Base-by-base conservation (phyloP, 306 rosid genomes). In the Hippophae tibetana region DNA sequence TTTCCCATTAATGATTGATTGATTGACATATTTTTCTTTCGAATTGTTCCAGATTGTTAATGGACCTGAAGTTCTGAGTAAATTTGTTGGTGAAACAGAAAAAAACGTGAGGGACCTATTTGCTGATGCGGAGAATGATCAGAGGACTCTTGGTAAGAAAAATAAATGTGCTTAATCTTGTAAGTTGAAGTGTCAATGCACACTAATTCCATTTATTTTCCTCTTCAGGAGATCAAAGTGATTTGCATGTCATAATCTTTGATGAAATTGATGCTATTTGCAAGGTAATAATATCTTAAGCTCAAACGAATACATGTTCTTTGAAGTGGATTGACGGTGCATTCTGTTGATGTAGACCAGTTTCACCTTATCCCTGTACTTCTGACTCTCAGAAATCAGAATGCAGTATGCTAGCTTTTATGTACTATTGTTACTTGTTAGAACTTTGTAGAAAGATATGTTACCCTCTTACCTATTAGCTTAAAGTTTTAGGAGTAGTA, bases 231-330 rank as follows among this genome's bases (percentile, higher is more conserved):
- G 99, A 92, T 60, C 82, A 88, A 70, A 92, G 99, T 62, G 99
- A 92, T 23, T 79, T 92, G 84, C 99, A 92, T 86, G 96, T 92
- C 69, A 88, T 92, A 67, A 92, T 92, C 71, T 92, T 92, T 75
- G 99, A 88, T 64, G 99, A 92, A 79, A 92, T 92, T 57, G 99
- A 92, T 79, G 99, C 99, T 64, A 92, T 92, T 65, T 92, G 99
- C 69, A 92, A 92, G 95, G 99, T 88, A 84, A 54, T 13, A 55
- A 52, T 71, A 78, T 72, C 57, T 62, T 56, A 7, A 60, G 72
- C 68, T 65, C 63, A 46, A 50, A 12, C 4, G 25, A 5, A 47
- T 57, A 58, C 43, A 66, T 46, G 51, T 65, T 46, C 48, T 4
- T 31, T 69, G 6, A 43, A 45, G 27, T 60, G 27, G 55, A 54